Evolutionary conservation across 257 asterid genomes (phyloP).

Genomic region (Nicotiana noctiflora): DNA sequence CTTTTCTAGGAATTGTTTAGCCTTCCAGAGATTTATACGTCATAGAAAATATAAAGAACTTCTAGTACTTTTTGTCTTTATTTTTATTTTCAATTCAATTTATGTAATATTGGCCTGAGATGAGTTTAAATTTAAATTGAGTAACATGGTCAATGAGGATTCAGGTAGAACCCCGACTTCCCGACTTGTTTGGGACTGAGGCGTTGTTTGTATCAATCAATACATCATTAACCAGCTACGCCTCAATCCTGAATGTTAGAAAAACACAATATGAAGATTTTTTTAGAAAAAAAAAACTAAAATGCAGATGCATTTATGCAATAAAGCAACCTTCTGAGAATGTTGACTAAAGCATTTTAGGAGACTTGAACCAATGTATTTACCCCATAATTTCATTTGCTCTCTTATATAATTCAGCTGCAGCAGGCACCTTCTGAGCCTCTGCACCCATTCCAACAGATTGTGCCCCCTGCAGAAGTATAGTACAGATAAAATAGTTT

Average conservation of each 20-base stretch:
- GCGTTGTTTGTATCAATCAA: neutral
- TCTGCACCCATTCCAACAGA: conserved; percentile 94
- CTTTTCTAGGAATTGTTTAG: too few species aligned
- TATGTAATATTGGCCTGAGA: too few species aligned
- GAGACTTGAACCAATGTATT: neutral
- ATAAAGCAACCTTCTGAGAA: neutral
- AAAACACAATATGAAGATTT: neutral
- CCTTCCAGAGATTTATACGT: too few species aligned
- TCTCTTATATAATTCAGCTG: conserved; percentile 71
- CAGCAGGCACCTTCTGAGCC: conserved; percentile 94
- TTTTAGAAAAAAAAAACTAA: neutral
- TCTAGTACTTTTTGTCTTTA: too few species aligned
- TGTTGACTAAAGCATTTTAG: neutral
- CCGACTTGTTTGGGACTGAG: too few species aligned
- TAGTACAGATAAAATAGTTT: conserved; percentile 13
- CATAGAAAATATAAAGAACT: too few species aligned
- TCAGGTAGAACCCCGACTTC: too few species aligned
- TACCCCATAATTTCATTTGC: conserved; percentile 92
- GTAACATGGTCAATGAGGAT: too few species aligned
- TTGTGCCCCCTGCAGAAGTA: conserved; percentile 81
- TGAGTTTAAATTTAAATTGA: too few species aligned
- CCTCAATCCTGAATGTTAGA: neutral
- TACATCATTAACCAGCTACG: neutral
- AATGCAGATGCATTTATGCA: neutral
- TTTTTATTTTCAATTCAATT: too few species aligned